These are phyloP conservation scores for Cytospora chrysosperma DNA, from an alignment of 2,329 filamentous ascomycete genomes.

Conservation along the genomic window DNA sequence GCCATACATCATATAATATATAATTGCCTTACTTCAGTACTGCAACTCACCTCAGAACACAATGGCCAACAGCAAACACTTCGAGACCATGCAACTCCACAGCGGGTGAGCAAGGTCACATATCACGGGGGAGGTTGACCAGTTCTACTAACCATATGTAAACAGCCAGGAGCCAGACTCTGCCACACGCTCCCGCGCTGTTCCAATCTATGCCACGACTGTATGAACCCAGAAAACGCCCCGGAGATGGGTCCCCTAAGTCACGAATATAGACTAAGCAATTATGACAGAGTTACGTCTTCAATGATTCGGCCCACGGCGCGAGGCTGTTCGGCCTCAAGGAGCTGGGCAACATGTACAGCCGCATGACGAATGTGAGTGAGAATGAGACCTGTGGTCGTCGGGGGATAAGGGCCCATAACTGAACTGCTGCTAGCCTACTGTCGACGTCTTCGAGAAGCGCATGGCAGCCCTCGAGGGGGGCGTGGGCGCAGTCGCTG, in stretches of 20 bases:
- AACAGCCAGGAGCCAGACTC: constrained; percentile 75
- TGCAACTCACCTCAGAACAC: constrained; percentile 8
- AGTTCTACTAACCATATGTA: constrained; percentile 9
- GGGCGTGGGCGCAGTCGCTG: constrained; percentile 80
- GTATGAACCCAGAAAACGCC: constrained; percentile 37
- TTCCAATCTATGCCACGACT: constrained; percentile 95
- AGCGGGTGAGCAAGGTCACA: constrained; percentile 60
- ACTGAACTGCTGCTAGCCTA: constrained; percentile 58
- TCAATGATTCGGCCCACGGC: constrained; percentile 95
- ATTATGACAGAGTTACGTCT: constrained; percentile 69
- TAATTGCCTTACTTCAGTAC: not conserved
- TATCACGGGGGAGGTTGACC: not conserved
- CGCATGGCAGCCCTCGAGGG: constrained; percentile 94
- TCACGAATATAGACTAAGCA: constrained; percentile 21
- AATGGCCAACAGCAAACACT: constrained; percentile 59
- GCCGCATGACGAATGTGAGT: constrained; percentile 86
- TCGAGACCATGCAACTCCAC: constrained; percentile 84
- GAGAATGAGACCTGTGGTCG: not conserved
- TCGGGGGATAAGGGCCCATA: not conserved
- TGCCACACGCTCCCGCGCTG: constrained; percentile 80
- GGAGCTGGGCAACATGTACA: constrained; percentile 97
- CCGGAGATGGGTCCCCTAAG: not conserved
- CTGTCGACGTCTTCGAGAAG: constrained; percentile 95
- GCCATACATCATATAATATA: not conserved
- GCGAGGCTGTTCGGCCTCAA: constrained; percentile 95